Base-by-base conservation (phyloP, 2,329 filamentous ascomycete species). In the Diaporthe ampelina region DNA sequence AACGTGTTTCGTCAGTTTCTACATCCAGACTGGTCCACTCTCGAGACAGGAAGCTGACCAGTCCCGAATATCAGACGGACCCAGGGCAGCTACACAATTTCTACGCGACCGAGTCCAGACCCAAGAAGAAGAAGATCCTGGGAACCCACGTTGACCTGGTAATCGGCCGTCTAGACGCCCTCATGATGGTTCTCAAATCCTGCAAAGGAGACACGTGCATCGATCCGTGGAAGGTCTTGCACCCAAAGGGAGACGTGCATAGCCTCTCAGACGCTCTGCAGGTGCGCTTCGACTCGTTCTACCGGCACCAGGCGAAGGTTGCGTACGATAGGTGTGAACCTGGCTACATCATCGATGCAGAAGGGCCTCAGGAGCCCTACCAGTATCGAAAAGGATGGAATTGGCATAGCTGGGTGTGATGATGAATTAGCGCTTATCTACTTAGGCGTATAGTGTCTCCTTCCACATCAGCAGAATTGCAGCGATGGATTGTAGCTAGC, bases 131-230 rank as follows among this genome's bases (percentile, higher is more conserved):
- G 3, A 35, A 15, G 29, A 29, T 72, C 7, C 43, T 75, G 4
- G 72, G 68, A 9, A 57, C 35, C 17, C 24, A 54, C 21, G 11
- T 71, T 11, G 13, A 32, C 3, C 56, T 70, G 24, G 61, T 78
- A 37, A 67, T 76, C 50, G 50, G 72, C 26, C 77, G 77, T 26
- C 73, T 78, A 26, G 76, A 78, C 57, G 74, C 77, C 4, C 75
- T 77, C n/a, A 72, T 77, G 50, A 75, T 78, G 76, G 74, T 77
- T 15, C 74, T 76, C 4, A 78, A 78, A 24, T 77, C 77, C 4
- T 78, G 77, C 65, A 74, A 76, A 43, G 72, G 75, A 4, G 56
- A 37, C 37, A 71, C 72, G 15, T 78, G 77, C 73, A 72, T 74
- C 35, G 73, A 75, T 37, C 78, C 77, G 9, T 78, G 76, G 78